Evolutionary conservation across 148 eudicot genomes (phyloP).

Genomic region (Gaultheria prostrata): DNA sequence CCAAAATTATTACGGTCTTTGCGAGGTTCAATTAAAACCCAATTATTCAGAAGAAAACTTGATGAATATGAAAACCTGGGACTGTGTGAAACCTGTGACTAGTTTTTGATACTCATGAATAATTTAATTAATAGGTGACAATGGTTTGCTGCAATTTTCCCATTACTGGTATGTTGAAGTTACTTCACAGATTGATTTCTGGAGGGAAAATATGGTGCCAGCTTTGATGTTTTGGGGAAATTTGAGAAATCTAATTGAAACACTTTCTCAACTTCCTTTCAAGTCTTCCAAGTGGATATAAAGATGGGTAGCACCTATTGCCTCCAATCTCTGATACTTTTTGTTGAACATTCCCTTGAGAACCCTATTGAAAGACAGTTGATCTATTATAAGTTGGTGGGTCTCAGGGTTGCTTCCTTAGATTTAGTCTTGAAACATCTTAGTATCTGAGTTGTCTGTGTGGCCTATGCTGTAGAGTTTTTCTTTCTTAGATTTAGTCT

Average conservation of each 20-base stretch:
- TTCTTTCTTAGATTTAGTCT: not conserved
- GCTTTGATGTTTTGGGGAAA: not conserved
- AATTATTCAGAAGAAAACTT: not conserved
- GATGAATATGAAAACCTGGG: not conserved
- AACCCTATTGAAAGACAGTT: not conserved
- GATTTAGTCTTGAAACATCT: not conserved
- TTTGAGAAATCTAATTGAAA: not conserved
- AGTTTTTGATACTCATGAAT: not conserved
- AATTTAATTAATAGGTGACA: not conserved
- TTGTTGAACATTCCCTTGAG: not conserved
- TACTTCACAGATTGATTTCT: not conserved
- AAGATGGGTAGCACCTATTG: not conserved
- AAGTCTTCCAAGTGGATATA: not conserved
- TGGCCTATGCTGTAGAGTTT: not conserved
- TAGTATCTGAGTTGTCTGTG: not conserved
- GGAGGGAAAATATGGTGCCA: not conserved
- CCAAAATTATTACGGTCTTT: not conserved
- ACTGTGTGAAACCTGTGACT: not conserved
- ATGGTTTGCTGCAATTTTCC: not conserved
- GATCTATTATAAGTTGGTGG: not conserved
- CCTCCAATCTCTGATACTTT: not conserved
- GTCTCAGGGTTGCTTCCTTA: not conserved
- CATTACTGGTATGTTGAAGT: not conserved
- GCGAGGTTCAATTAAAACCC: not conserved
- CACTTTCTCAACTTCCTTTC: not conserved